Evolutionary conservation across 176 grass and related monocot genomes (phyloP), one percentile per base, ranked within the genome.

Genomic region (Oryza brachyantha): DNA sequence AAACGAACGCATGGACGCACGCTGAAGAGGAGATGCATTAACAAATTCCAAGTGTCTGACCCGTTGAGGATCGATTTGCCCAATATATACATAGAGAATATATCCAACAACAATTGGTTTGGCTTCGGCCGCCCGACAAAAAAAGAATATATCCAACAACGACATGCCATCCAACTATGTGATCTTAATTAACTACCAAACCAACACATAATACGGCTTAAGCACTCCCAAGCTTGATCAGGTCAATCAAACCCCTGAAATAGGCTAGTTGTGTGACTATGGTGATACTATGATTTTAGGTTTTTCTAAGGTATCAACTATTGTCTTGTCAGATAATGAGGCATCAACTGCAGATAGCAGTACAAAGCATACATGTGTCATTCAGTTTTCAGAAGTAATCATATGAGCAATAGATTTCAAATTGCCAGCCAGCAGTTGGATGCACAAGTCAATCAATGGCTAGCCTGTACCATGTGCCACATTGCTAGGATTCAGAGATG

Each of bases 111-210:
- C 34, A n/a, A n/a, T n/a, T n/a, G n/a, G n/a, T n/a, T n/a, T n/a
- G n/a, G n/a, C n/a, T n/a, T n/a, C n/a, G n/a, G n/a, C n/a, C n/a
- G n/a, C n/a, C n/a, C n/a, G n/a, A n/a, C n/a, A n/a, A n/a, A n/a
- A n/a, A n/a, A n/a, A 41, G 62, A 83, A 34, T 83, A 46, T 4
- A 43, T 17, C 7, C 5, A 24, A 76, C 72, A 63, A 38, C 34
- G 72, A 83, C 71, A 11, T 25, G 31, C 61, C 81, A 83, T 75
- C 81, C 22, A 57, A 75, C 43, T 10, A 13, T 7, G 35, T 68
- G 72, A 75, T 58, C 46, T 39, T 34, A 75, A 75, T 39, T 34
- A 75, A 75, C 81, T 14, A 45, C 27, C 19, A 74, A 82, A 29
- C 69, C 73, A 82, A 28, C 34, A 57, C 52, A 24, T 9, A 24